A percentile compares a stretch with the other conserved stretches of the same genome.
Conservation (phyloP, 2,329 filamentous ascomycete genomes). For the Fusarium sp. region DNA sequence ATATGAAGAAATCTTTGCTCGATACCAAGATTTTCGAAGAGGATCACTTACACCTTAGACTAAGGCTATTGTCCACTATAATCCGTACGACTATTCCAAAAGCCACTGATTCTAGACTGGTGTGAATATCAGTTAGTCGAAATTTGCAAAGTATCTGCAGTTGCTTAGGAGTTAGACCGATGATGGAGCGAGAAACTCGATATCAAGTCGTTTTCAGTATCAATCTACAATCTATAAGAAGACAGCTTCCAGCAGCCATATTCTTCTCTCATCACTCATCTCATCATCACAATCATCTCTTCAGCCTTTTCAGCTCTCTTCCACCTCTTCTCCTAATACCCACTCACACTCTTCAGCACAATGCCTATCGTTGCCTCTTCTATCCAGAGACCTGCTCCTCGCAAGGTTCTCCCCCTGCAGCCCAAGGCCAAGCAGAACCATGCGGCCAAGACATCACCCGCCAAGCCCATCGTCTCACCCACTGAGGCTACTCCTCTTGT, state of each 20-base stretch:
- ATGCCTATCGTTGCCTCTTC: conserved; percentile 23
- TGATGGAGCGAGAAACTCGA: background rate
- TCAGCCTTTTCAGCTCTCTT: background rate
- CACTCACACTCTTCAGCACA: background rate
- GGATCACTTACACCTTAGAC: too few species aligned
- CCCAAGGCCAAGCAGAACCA: background rate
- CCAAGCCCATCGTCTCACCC: background rate
- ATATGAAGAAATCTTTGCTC: too few species aligned
- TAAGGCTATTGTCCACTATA: background rate
- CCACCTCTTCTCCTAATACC: background rate
- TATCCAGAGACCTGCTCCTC: conserved; percentile 4
- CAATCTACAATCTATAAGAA: conserved; percentile 20
- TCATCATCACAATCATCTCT: conserved; percentile 2
- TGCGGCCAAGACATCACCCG: background rate
- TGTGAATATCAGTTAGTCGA: background rate
- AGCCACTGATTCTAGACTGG: conserved; percentile 2
- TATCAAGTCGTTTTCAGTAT: background rate
- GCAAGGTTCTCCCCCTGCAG: background rate
- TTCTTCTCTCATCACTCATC: conserved; percentile 20
- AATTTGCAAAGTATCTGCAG: background rate
- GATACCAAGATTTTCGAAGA: too few species aligned
- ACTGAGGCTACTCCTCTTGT: conserved; percentile 52
- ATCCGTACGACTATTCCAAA: background rate
- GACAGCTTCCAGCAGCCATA: background rate
- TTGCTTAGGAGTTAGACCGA: background rate